Evolutionary conservation across 768 basidiomycete species (phyloP).

Genomic region (Gelatoporia subvermispora): DNA sequence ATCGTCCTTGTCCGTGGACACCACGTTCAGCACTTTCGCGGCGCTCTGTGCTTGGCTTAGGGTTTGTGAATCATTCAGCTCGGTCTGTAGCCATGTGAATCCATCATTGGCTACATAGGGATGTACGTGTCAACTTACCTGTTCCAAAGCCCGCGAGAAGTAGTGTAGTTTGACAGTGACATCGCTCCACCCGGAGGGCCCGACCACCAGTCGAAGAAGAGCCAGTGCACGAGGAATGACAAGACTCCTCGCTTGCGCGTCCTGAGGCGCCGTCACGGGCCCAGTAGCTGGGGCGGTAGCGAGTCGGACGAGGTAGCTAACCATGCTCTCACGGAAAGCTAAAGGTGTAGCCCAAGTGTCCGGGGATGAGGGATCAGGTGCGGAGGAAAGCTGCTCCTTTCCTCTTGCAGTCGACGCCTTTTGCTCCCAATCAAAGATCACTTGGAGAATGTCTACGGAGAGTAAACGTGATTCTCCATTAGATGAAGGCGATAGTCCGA

Average conservation of each 20-base stretch:
- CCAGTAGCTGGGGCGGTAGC: slow-evolving; percentile 48
- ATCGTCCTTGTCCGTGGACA: slow-evolving; percentile 78
- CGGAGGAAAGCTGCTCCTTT: slow-evolving; percentile 8
- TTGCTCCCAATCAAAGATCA: slow-evolving; percentile 93
- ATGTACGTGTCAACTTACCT: slow-evolving; percentile 40
- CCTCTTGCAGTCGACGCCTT: slow-evolving; percentile 32
- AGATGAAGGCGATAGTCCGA: slow-evolving; percentile 72
- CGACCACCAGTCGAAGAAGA: slow-evolving; percentile 73
- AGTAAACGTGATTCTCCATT: slow-evolving; percentile 78
- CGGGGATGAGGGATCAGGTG: background rate
- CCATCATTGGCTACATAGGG: background rate
- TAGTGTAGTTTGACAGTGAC: slow-evolving; percentile 89
- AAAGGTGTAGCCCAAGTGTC: slow-evolving; percentile 68
- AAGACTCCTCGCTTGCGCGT: slow-evolving; percentile 38
- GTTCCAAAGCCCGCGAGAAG: slow-evolving; percentile 80
- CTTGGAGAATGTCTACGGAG: slow-evolving; percentile 86
- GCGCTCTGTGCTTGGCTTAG: slow-evolving; percentile 70
- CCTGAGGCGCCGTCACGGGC: slow-evolving; percentile 26
- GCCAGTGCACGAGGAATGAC: slow-evolving; percentile 61
- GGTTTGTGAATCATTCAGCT: slow-evolving; percentile 59
- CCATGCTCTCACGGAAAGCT: slow-evolving; percentile 81
- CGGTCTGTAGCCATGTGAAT: slow-evolving; percentile 44
- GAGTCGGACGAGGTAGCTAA: slow-evolving; percentile 92
- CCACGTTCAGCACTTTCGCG: slow-evolving; percentile 84
- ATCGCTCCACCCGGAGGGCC: slow-evolving; percentile 83